Conservation (phyloP, 495 filamentous ascomycete species). For the Podospora pseudoanserina region DNA sequence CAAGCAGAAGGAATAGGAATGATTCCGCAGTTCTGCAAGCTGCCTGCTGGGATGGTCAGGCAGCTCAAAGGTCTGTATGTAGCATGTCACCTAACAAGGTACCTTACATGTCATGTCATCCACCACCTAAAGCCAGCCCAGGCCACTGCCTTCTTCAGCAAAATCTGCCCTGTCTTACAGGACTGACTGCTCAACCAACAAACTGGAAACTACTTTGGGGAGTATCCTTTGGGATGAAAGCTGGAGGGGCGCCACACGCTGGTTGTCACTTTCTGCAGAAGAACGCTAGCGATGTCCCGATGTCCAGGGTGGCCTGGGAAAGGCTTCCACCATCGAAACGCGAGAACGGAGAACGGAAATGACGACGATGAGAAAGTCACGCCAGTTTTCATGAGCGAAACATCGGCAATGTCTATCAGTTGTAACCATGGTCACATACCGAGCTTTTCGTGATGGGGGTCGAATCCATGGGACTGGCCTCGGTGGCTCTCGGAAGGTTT, state of each 20-base stretch:
- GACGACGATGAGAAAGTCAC: constrained; percentile 1
- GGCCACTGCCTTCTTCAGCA: background rate
- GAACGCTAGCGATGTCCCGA: background rate
- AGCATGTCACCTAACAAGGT: background rate
- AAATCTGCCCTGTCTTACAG: background rate
- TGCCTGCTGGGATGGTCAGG: background rate
- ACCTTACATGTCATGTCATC: background rate
- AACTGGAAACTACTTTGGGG: background rate
- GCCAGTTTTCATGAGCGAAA: background rate
- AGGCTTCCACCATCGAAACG: background rate
- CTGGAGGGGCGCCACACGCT: background rate
- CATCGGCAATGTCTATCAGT: background rate
- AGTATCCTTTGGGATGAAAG: background rate
- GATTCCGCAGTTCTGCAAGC: background rate
- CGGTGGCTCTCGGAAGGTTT: background rate
- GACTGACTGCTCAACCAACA: background rate
- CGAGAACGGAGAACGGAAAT: constrained; percentile 4
- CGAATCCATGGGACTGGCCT: background rate
- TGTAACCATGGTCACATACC: background rate
- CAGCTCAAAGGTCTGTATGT: background rate
- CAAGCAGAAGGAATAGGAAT: too few species aligned
- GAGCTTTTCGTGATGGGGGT: background rate
- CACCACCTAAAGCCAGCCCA: background rate
- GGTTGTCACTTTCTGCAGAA: constrained; percentile 3
- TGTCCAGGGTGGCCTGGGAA: background rate